Evolutionary conservation across 345 rosid genomes (phyloP), one percentile per base, ranked within the genome.

Genomic region (Erysimum cheiranthoides): DNA sequence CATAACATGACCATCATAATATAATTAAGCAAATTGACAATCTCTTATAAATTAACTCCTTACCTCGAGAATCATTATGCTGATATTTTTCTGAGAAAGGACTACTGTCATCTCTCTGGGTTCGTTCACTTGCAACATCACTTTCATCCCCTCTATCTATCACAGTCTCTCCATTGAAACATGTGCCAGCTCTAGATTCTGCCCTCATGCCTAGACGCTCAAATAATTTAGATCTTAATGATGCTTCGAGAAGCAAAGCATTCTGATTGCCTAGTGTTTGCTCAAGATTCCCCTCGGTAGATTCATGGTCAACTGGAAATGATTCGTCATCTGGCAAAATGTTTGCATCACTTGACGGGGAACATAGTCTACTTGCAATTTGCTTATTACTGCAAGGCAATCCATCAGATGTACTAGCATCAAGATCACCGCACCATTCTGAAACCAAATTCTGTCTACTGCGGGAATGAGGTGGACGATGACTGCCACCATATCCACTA

Each of bases 341-440:
- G 67, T 73, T 74, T 52, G 83, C 85, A 81, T 84, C 86, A 66
- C 79, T 81, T 17, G 86, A 78, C 8, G 85, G 93, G 66, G 92
- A 87, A 80, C 82, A 79, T 71, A 70, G 74, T 73, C 81, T 77
- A 76, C 73, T 84, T 47, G 75, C 73, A 63, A 65, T 79, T 79
- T 78, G 82, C 73, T 79, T 84, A 59, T 84, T 71, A 77, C 78
- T 82, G 82, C 38, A 73, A 68, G 81, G 87, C 85, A 92, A 79
- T 39, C 83, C 87, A 85, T 90, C 99, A 43, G 96, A 94, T 28
- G 89, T 86, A 82, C 97, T 90, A 73, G 83, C 91, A 87, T 86
- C 99, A 17, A 84, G 97, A 70, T 90, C 97, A 84, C 96, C 92
- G 82, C 91, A 86, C 51, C 79, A 90, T 72, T 88, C 93, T 70